Conservation (phyloP, 2,329 filamentous ascomycete species). For the Pyrenophora graminea region DNA sequence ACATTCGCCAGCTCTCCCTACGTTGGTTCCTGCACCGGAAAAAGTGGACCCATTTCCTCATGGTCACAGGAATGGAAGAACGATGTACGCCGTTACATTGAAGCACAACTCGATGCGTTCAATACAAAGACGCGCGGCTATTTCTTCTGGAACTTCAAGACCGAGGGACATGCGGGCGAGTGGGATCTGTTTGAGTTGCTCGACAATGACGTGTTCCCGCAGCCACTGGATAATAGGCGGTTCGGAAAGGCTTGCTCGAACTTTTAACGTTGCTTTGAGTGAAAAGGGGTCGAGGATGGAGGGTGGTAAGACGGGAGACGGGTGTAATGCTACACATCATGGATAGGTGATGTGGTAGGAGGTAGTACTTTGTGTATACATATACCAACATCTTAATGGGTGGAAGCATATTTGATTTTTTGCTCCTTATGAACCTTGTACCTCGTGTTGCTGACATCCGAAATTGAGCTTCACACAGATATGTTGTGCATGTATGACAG, state of each 20-base stretch:
- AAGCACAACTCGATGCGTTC: conserved; percentile 60
- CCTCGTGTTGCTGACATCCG: too few species aligned
- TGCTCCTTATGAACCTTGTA: too few species aligned
- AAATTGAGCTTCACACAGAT: too few species aligned
- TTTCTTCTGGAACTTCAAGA: conserved; percentile 65
- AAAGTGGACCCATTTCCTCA: conserved; percentile 54
- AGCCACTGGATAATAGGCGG: conserved; percentile 33
- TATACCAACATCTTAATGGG: too few species aligned
- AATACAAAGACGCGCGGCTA: conserved; percentile 57
- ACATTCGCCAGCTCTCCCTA: conserved; percentile 53
- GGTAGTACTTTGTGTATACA: too few species aligned
- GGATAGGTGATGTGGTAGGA: too few species aligned
- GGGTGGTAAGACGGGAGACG: background rate
- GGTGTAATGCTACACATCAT: too few species aligned
- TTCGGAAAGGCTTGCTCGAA: conserved; percentile 37
- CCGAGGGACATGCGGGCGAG: conserved; percentile 54
- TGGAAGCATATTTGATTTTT: too few species aligned
- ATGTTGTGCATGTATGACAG: too few species aligned
- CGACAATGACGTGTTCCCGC: conserved; percentile 57
- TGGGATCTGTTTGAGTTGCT: conserved; percentile 58
- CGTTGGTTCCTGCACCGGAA: conserved; percentile 59
- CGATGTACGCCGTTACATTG: conserved; percentile 56
- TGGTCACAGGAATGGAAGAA: conserved; percentile 54
- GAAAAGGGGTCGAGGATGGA: background rate
- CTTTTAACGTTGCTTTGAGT: conserved; percentile 14